phyloP scores from a whole-genome alignment of 2,329 filamentous ascomycete species.

The Diplodia intermedia region DNA sequence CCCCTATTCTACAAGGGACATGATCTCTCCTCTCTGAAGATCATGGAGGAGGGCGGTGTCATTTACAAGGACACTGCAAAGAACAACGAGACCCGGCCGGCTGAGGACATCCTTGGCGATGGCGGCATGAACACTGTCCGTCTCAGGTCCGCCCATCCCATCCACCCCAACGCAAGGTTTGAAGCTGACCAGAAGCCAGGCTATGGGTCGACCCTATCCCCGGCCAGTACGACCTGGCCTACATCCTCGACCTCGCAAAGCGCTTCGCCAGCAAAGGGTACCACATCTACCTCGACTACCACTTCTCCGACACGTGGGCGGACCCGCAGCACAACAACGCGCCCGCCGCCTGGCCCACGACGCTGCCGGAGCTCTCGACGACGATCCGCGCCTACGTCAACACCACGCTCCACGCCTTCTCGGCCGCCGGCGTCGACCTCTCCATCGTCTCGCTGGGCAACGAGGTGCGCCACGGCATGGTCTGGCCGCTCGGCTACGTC shows the following conservation, averaged over 20 bases:
- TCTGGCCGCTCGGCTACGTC: conserved; percentile 67
- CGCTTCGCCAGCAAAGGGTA: conserved; percentile 69
- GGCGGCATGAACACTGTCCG: conserved; percentile 31
- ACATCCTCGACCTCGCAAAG: conserved; percentile 71
- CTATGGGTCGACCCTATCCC: conserved; percentile 66
- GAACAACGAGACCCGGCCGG: conserved; percentile 46
- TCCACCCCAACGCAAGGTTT: neutral
- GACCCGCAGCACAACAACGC: conserved; percentile 69
- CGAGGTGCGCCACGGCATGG: conserved; percentile 71
- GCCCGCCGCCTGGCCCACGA: conserved; percentile 70
- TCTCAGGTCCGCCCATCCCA: conserved; percentile 9
- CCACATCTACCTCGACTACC: conserved; percentile 67
- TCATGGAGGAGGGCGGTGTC: conserved; percentile 32
- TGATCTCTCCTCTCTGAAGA: conserved; percentile 27
- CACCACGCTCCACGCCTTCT: conserved; percentile 67
- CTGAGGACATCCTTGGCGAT: conserved; percentile 31
- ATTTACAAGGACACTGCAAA: conserved; percentile 43
- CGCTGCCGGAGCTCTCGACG: conserved; percentile 59
- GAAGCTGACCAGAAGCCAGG: conserved; percentile 34
- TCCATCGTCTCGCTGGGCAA: conserved; percentile 75
- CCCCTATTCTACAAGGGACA: conserved; percentile 32
- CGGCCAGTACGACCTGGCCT: conserved; percentile 71
- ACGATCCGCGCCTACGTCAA: conserved; percentile 74
- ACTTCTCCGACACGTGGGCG: conserved; percentile 75
- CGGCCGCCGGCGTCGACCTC: conserved; percentile 61